Evolutionary conservation across 2,329 filamentous ascomycete genomes (phyloP).

Genomic region (Westerdykella sp.): DNA sequence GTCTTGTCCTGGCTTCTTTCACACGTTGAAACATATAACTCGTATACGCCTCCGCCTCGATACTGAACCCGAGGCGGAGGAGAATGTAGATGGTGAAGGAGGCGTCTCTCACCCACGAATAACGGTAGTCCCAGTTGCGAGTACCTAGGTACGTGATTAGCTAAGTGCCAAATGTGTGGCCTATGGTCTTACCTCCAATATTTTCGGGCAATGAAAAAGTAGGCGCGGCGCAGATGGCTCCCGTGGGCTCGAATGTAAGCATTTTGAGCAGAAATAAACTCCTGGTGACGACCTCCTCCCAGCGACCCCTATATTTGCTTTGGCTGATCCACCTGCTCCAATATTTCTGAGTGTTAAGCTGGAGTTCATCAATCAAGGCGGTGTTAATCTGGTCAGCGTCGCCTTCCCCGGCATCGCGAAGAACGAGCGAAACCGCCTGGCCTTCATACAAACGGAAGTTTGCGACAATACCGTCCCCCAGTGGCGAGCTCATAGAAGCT

Average conservation of each 20-base stretch:
- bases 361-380: constrained; percentile 53
- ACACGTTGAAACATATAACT: constrained; percentile 69
- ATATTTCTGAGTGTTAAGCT: constrained; percentile 63
- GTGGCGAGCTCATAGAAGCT: constrained; percentile 46
- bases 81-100: constrained; percentile 74
- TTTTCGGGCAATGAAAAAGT: constrained; percentile 74
- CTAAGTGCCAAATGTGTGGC: not conserved
- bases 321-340: constrained; percentile 70
- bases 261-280: constrained; percentile 71
- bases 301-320: constrained; percentile 64
- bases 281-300: constrained; percentile 64
- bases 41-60: constrained; percentile 74
- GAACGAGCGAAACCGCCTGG: constrained; percentile 62
- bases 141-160: constrained; percentile 34
- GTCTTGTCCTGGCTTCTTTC: constrained; percentile 52
- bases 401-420: constrained; percentile 54
- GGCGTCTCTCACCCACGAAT: constrained; percentile 70
- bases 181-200: constrained; percentile 4
- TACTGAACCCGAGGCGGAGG: constrained; percentile 66
- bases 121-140: constrained; percentile 64
- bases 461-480: constrained; percentile 59
- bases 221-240: constrained; percentile 68
- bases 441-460: constrained; percentile 57
- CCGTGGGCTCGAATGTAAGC: constrained; percentile 71
- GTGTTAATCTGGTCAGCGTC: constrained; percentile 55